Evolutionary conservation across 305 asterid genomes (phyloP), one percentile per base, ranked within the genome.

Genomic region (Nicotiana rustica): DNA sequence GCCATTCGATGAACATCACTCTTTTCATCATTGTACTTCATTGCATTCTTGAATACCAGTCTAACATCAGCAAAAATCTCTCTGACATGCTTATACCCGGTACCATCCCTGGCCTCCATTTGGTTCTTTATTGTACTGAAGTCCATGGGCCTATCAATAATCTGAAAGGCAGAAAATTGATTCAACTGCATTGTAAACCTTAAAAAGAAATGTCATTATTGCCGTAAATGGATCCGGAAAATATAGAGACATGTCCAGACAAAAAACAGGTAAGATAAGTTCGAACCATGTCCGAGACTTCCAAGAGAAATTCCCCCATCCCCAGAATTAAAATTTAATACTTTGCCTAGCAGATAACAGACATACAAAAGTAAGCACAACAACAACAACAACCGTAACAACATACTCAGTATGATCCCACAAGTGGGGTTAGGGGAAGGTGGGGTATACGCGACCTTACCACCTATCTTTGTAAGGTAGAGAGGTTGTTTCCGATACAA

Each of bases 101-200:
- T 85, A 82, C 98, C 99, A 88, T 96, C 98, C 86, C 85, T 92
- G 82, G 95, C 98, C 87, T 96, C 99, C 96, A 96, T 94, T 93
- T 94, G 99, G 85, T 96, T 96, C 86, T 94, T 94, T 84, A 94
- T 92, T 78, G 99, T 94, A 87, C 97, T 94, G 91, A 96, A 96
- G 86, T 96, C 99, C 99, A 96, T 96, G 67, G 99, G 99, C 91
- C 99, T 90, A 90, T 94, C 98, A 88, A 96, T 96, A 41, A 96
- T 92, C 99, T 96, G 95, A 83, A 68, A 85, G 68, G 88, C 75
- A 89, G 60, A 75, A 59, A 29, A 75, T 15, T 5, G 55, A 18
- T 75, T 29, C 65, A 52, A 75, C 15, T 73, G 64, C 65, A 52
- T 29, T 52, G n/a, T 29, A 18, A 29, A 52, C 47, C 80, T 75